Base-by-base conservation (phyloP, 306 rosid species). In the Spatholobus suberectus region DNA sequence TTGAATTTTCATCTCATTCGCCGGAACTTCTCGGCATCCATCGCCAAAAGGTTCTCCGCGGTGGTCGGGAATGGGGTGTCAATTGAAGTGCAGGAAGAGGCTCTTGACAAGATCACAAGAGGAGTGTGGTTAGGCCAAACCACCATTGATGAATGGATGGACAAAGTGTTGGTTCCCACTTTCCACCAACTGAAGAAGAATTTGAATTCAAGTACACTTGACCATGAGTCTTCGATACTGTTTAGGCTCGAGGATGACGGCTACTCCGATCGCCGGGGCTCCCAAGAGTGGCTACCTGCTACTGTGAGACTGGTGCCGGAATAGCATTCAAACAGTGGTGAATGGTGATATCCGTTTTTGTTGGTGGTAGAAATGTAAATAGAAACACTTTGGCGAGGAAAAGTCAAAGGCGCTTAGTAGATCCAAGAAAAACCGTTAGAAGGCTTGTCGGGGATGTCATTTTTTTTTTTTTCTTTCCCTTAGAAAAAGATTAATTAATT, bases 101-200 rank as follows among this genome's bases (percentile, higher is more conserved):
- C 97, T 8, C 86, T 92, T 18, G 95, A 91, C 51, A 96, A 92
- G 88, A 91, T 96, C 73, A 24, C 92, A 1, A 82, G 95, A 5
- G 98, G 97, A 5, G 87, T 94, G 44, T 96, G 99, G 99, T 51
- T 88, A 27, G 95, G 97, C 55, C 82, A 80, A 85, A 88, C 91
- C 35, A 81, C 92, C 47, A 69, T 94, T 51, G 97, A 92, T 21
- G 97, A 88, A 86, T 96, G 98, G 98, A 81, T 87, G 47, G 97
- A 90, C 51, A 91, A 81, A 67, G 94, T 89, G 58, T 73, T 96
- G 65, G 90, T 83, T 79, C 98, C 99, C 6, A 85, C 93, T 86
- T 89, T 96, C 81, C 89, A 88, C 37, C 87, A 92, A 69, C 87
- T 96, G 37, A 91, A 89, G 80, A 74, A 83, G 46, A 85, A 86